A percentile compares a stretch with the other conserved stretches of the same genome.
Conservation (phyloP, 2,329 filamentous ascomycete species). For the Aschersonia sp. region DNA sequence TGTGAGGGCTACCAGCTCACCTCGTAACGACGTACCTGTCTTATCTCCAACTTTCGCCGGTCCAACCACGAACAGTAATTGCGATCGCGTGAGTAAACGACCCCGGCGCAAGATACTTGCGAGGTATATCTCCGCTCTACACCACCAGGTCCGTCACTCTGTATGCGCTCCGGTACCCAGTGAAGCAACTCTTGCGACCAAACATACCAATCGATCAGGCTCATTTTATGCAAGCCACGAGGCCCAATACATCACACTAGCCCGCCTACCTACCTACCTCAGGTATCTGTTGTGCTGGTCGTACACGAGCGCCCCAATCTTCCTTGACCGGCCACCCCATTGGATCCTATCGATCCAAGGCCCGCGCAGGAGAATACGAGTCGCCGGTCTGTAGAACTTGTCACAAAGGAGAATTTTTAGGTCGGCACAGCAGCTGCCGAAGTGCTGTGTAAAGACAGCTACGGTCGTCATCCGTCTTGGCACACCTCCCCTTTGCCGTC, state of each 20-base stretch:
- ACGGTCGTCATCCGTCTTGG: slow-evolving; percentile 9
- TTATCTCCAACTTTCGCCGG: neutral
- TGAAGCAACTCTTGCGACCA: slow-evolving; percentile 1
- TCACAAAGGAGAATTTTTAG: neutral
- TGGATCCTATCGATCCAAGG: slow-evolving; percentile 8
- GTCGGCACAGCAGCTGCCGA: neutral
- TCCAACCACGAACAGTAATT: neutral
- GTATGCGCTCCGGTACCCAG: slow-evolving; percentile 1
- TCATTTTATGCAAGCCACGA: slow-evolving; percentile 3
- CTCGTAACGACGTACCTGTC: neutral
- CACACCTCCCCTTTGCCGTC: neutral
- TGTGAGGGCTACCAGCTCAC: neutral
- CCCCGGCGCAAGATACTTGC: slow-evolving; percentile 1
- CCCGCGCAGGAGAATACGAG: slow-evolving; percentile 16
- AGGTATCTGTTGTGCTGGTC: slow-evolving; percentile 5
- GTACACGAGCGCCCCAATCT: slow-evolving; percentile 9
- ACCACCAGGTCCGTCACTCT: neutral
- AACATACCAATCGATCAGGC: slow-evolving; percentile 1
- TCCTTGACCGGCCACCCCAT: slow-evolving; percentile 9
- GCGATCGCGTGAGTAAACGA: neutral
- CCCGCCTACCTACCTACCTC: slow-evolving; percentile 5
- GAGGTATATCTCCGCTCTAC: slow-evolving; percentile 3
- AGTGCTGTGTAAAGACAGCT: slow-evolving; percentile 2
- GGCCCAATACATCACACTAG: slow-evolving; percentile 3
- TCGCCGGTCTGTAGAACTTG: slow-evolving; percentile 3